phyloP scores from a whole-genome alignment of 169 alveolate genomes.

The Plasmodium falciparum region DNA sequence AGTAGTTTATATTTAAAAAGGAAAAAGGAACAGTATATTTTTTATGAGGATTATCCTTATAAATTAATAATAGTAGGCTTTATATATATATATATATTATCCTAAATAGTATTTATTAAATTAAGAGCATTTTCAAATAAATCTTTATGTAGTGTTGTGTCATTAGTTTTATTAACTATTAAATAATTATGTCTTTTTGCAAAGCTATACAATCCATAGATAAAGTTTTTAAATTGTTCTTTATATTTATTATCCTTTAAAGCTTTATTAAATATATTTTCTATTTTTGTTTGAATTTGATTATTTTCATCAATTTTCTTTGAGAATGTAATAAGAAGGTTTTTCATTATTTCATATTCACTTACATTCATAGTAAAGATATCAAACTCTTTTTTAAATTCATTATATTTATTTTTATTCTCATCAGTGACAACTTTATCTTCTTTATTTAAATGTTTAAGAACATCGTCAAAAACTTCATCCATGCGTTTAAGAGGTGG shows the following conservation, averaged over 20 bases:
- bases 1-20: too few species aligned
- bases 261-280: slow-evolving; percentile 17
- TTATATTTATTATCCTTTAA: neutral
- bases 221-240: neutral
- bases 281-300: neutral
- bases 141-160: neutral
- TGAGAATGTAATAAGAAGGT: neutral
- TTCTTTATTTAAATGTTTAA: neutral
- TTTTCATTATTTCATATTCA: slow-evolving; percentile 15
- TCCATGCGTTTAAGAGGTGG: neutral
- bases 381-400: slow-evolving; percentile 7
- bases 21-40: too few species aligned
- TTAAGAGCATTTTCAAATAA: neutral
- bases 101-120: neutral
- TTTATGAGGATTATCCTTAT: too few species aligned
- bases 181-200: slow-evolving; percentile 11
- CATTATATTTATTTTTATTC: slow-evolving; percentile 10
- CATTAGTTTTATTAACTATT: neutral
- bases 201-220: neutral
- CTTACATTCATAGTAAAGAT: neutral
- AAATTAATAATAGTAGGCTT: too few species aligned
- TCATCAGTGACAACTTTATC: neutral
- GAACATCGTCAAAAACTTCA: slow-evolving; percentile 15
- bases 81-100: neutral
- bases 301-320: neutral